A percentile compares a stretch with the other conserved stretches of the same genome.
phyloP scores from a whole-genome alignment of 768 basidiomycete species.

The Pleurotus cornucopiae region DNA sequence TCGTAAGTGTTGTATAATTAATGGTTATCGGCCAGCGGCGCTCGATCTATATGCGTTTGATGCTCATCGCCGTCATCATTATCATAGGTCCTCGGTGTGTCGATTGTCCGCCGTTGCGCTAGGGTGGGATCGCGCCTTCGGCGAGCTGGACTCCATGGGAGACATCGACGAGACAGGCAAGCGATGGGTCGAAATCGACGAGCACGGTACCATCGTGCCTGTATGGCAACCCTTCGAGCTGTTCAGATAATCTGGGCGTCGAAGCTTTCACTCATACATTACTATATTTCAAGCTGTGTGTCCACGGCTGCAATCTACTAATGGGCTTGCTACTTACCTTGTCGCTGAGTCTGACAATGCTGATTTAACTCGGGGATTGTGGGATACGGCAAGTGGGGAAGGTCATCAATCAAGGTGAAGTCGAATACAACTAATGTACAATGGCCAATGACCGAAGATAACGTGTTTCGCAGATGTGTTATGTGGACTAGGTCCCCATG shows the following conservation, averaged over 20 bases:
- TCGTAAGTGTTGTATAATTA: conserved; percentile 31
- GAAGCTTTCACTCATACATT: too few relatives aligned
- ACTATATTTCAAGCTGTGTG: too few relatives aligned
- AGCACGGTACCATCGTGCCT: conserved; percentile 49
- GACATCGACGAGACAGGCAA: conserved; percentile 38
- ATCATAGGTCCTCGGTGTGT: conserved; percentile 56
- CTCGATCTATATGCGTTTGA: background rate
- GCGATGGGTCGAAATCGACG: conserved; percentile 67
- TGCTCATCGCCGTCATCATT: background rate
- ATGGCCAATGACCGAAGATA: too few relatives aligned
- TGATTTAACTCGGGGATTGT: too few relatives aligned
- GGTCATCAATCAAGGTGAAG: too few relatives aligned
- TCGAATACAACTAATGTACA: too few relatives aligned
- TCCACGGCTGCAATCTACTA: too few relatives aligned
- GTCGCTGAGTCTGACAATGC: too few relatives aligned
- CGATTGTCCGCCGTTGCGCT: conserved; percentile 54
- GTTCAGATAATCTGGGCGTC: conserved; percentile 15
- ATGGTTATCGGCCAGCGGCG: background rate
- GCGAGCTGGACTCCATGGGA: conserved; percentile 42
- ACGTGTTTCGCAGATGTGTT: too few relatives aligned
- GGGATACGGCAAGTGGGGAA: too few relatives aligned
- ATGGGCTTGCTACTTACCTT: too few relatives aligned
- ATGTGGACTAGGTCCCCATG: too few relatives aligned
- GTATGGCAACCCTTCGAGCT: conserved; percentile 57
- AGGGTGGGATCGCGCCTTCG: conserved; percentile 64